A percentile compares a stretch with the other conserved stretches of the same genome.
phyloP scores from a whole-genome alignment of 345 rosid species.

The Syzygium aromaticum region DNA sequence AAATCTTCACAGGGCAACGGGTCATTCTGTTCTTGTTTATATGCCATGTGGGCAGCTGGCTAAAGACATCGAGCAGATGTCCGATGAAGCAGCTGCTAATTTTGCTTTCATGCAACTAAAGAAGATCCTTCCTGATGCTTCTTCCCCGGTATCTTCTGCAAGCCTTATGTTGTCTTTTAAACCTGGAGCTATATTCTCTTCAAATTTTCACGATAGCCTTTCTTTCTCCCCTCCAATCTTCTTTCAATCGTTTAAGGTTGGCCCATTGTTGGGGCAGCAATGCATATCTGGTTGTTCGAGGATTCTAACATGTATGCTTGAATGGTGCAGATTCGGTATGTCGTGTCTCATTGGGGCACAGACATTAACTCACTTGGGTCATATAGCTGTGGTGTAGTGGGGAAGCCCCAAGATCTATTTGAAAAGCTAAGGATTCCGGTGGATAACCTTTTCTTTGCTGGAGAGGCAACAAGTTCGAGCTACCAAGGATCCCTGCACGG shows the following conservation, averaged over 20 bases:
- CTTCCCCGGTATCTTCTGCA: conserved; percentile 36
- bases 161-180: background rate
- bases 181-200: background rate
- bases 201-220: background rate
- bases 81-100: conserved; percentile 89
- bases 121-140: conserved; percentile 84
- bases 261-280: background rate
- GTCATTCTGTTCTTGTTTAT: conserved; percentile 79
- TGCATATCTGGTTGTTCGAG: background rate
- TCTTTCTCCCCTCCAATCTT: background rate
- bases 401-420: conserved; percentile 76
- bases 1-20: conserved; percentile 96
- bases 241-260: background rate
- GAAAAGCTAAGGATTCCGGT: conserved; percentile 81
- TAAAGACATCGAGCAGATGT: conserved; percentile 89
- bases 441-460: conserved; percentile 93
- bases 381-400: conserved; percentile 82
- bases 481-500: conserved; percentile 91
- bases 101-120: conserved; percentile 75
- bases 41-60: conserved; percentile 99
- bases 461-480: conserved; percentile 80
- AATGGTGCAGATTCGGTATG: conserved; percentile 52
- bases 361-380: conserved; percentile 76
- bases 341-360: conserved; percentile 75
- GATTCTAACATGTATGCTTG: background rate